phyloP scores from a whole-genome alignment of 2,329 filamentous ascomycete species.

The Penicillium decumbens region DNA sequence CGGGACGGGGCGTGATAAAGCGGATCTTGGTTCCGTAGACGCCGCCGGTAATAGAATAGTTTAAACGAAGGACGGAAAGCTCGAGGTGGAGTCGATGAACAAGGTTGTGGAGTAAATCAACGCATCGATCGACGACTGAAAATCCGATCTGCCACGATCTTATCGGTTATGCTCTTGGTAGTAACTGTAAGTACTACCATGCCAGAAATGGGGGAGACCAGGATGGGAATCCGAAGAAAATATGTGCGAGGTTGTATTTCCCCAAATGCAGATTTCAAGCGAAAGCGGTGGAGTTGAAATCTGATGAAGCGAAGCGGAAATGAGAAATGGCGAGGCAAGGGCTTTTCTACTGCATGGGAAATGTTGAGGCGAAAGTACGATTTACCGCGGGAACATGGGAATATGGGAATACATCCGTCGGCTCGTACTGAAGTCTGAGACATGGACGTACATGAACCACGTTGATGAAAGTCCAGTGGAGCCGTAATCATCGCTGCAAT shows the following conservation, averaged over 20 bases:
- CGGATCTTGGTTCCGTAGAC: background rate
- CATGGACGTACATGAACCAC: slow-evolving; percentile 7
- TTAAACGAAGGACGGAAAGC: slow-evolving; percentile 2
- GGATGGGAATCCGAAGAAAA: slow-evolving; percentile 3
- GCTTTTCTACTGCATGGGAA: slow-evolving; percentile 14
- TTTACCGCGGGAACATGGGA: slow-evolving; percentile 4
- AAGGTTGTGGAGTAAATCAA: slow-evolving; percentile 8
- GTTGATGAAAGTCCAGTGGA: slow-evolving; percentile 13
- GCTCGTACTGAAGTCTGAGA: slow-evolving; percentile 7
- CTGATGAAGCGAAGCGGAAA: slow-evolving; percentile 7
- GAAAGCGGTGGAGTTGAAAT: slow-evolving; percentile 12
- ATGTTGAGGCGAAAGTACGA: slow-evolving; percentile 3
- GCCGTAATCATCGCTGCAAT: background rate
- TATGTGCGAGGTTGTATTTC: slow-evolving; percentile 19
- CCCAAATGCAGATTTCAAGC: background rate
- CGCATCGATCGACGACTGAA: slow-evolving; percentile 8
- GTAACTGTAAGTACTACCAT: background rate
- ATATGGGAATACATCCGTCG: slow-evolving; percentile 3
- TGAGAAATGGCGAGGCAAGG: slow-evolving; percentile 15
- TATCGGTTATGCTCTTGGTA: slow-evolving; percentile 3
- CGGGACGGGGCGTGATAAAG: background rate
- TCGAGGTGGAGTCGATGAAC: background rate
- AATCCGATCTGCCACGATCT: slow-evolving; percentile 5
- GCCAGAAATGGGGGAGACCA: background rate
- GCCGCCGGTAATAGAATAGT: background rate